These are phyloP conservation scores for Aspergillus chevalieri DNA, from an alignment of 2,329 filamentous ascomycete genomes.

Conservation along the genomic window DNA sequence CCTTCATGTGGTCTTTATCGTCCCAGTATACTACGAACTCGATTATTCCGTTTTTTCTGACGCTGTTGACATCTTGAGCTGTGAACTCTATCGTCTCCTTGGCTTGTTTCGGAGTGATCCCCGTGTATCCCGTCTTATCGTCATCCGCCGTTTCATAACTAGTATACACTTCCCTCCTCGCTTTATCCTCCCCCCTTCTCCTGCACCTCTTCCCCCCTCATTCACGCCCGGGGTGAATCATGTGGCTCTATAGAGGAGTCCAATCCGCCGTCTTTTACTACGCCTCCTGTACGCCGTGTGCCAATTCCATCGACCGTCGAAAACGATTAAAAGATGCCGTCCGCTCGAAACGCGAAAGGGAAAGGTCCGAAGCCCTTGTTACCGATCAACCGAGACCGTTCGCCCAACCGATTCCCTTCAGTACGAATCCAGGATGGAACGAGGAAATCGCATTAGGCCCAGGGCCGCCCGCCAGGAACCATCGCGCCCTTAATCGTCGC, in stretches of 20 bases:
- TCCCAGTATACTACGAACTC: slow-evolving; percentile 19
- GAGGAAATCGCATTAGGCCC: slow-evolving; percentile 83
- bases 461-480: slow-evolving; percentile 56
- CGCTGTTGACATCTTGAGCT: not conserved
- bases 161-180: slow-evolving; percentile 1
- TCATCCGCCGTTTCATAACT: not conserved
- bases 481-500: slow-evolving; percentile 45
- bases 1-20: slow-evolving; percentile 31
- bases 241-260: slow-evolving; percentile 45
- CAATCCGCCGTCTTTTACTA: slow-evolving; percentile 49
- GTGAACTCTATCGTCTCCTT: not conserved
- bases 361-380: slow-evolving; percentile 52
- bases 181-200: slow-evolving; percentile 1
- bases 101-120: not conserved
- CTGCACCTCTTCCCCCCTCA: slow-evolving; percentile 3
- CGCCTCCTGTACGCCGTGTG: slow-evolving; percentile 53
- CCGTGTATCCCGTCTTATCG: not conserved
- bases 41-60: slow-evolving; percentile 18
- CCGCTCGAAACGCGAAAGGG: slow-evolving; percentile 60
- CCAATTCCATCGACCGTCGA: slow-evolving; percentile 62
- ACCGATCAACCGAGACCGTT: slow-evolving; percentile 66
- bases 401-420: slow-evolving; percentile 69
- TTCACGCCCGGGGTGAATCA: slow-evolving; percentile 16
- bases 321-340: slow-evolving; percentile 66
- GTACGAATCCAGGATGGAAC: slow-evolving; percentile 81